These are phyloP conservation scores for Areca catechu DNA, from an alignment of 176 grass and related monocot genomes.

Conservation along the genomic window DNA sequence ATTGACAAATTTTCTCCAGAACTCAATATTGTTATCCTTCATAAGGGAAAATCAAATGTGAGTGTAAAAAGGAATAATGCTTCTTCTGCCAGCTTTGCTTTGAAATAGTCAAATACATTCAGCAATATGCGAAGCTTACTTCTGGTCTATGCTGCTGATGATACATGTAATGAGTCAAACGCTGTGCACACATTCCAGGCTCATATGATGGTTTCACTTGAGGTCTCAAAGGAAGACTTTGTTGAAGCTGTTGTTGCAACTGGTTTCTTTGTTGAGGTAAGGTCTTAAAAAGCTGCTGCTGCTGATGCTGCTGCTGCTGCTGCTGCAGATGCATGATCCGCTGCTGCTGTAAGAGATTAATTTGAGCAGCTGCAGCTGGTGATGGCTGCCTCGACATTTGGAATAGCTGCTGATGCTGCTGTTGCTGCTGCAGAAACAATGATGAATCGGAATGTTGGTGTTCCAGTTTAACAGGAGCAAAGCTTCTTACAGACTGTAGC, in stretches of 20 bases:
- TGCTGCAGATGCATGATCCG: not conserved
- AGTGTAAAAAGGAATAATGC: too few species aligned
- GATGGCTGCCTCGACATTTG: conserved; percentile 9
- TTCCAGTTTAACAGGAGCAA: conserved; percentile 28
- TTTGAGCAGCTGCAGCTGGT: conserved; percentile 10
- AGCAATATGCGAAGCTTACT: conserved; percentile 7
- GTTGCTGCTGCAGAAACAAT: conserved; percentile 23
- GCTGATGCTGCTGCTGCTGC: conserved; percentile 12
- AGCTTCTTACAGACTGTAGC: not conserved
- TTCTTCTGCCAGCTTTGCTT: too few species aligned
- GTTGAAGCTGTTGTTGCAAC: conserved; percentile 21
- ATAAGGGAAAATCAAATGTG: not conserved
- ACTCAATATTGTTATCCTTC: conserved; percentile 33
- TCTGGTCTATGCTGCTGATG: conserved; percentile 30
- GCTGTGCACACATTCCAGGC: conserved; percentile 30
- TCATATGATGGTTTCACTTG: conserved; percentile 24
- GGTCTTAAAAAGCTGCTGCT: conserved; percentile 16
- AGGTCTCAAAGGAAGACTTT: conserved; percentile 9
- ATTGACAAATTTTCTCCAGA: conserved; percentile 25
- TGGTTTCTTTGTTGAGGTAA: conserved; percentile 24
- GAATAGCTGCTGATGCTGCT: conserved; percentile 12
- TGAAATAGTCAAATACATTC: too few species aligned
- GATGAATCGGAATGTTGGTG: conserved; percentile 21
- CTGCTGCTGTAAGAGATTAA: conserved; percentile 19
- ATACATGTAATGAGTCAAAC: conserved; percentile 31